phyloP scores from a whole-genome alignment of 768 basidiomycete genomes.

The Coprinopsis sp. region DNA sequence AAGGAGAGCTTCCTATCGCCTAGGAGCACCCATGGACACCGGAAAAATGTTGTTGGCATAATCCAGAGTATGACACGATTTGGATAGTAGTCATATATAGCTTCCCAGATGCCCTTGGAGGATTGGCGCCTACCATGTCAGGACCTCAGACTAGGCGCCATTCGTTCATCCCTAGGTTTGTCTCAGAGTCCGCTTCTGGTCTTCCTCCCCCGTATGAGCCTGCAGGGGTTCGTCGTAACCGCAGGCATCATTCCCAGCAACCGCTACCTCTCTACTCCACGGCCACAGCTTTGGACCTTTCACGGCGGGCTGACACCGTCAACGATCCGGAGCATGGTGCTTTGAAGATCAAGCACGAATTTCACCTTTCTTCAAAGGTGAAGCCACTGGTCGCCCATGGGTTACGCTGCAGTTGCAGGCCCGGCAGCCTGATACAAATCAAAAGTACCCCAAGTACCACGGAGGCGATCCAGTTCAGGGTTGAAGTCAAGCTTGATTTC shows the following conservation, averaged over 20 bases:
- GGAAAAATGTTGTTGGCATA: no score
- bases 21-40: no score
- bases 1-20: no score
- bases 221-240: neutral
- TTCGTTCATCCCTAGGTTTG: slow-evolving; percentile 2
- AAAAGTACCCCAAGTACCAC: slow-evolving; percentile 15
- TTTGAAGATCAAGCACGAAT: slow-evolving; percentile 1
- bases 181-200: neutral
- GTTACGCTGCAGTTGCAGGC: slow-evolving; percentile 14
- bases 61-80: no score
- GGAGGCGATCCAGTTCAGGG: slow-evolving; percentile 18
- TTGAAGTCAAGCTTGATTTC: slow-evolving; percentile 13
- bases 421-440: slow-evolving; percentile 4
- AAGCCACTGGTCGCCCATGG: slow-evolving; percentile 10
- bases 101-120: no score
- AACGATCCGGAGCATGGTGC: neutral
- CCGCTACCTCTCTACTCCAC: slow-evolving; percentile 4
- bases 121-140: neutral
- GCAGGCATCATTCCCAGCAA: slow-evolving; percentile 7
- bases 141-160: slow-evolving; percentile 7
- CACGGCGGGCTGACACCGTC: neutral
- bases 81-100: no score
- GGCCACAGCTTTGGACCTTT: slow-evolving; percentile 5
- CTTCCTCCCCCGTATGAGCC: slow-evolving; percentile 3
- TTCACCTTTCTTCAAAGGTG: neutral